A percentile compares a stretch with the other conserved stretches of the same genome.
Evolutionary conservation across 225 moss, liverwort and hornwort genomes (phyloP).

Genomic region (Sphagnum contortum): DNA sequence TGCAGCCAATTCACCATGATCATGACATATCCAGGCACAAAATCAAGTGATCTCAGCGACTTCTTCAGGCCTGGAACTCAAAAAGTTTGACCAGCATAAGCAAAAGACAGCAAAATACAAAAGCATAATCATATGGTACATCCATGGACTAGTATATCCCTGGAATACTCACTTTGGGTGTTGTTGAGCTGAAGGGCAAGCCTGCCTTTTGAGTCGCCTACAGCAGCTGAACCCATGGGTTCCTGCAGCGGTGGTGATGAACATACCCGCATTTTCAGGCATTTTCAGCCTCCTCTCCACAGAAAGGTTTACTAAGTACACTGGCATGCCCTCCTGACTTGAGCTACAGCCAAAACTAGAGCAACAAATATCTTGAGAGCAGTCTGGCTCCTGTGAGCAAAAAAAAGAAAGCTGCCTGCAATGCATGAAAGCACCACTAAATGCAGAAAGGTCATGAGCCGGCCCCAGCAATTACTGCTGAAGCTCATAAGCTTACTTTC

Average conservation of each 20-base stretch:
- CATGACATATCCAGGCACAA: no score
- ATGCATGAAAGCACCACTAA: conserved; percentile 44
- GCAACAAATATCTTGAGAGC: conserved; percentile 46
- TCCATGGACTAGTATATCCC: conserved; percentile 18
- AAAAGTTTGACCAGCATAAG: neutral
- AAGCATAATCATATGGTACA: neutral
- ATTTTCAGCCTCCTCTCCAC: conserved; percentile 77
- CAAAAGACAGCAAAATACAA: neutral
- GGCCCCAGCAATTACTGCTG: neutral
- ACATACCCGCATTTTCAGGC: conserved; percentile 63
- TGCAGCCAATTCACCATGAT: no score
- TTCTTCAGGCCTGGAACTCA: neutral
- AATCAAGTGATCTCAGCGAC: neutral
- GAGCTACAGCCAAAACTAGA: conserved; percentile 60
- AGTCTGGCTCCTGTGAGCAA: conserved; percentile 16
- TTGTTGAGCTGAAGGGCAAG: conserved; percentile 45
- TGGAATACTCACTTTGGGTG: conserved; percentile 78
- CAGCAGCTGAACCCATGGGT: conserved; percentile 56
- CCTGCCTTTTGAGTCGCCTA: conserved; percentile 34
- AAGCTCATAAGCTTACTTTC: neutral
- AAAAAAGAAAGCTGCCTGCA: conserved; percentile 34
- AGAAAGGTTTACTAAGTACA: conserved; percentile 60
- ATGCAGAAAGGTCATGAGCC: conserved; percentile 38
- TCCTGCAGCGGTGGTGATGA: conserved; percentile 68
- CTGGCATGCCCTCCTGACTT: conserved; percentile 57